Evolutionary conservation across 2,329 filamentous ascomycete species (phyloP).

Genomic region (Aureobasidium zeae): DNA sequence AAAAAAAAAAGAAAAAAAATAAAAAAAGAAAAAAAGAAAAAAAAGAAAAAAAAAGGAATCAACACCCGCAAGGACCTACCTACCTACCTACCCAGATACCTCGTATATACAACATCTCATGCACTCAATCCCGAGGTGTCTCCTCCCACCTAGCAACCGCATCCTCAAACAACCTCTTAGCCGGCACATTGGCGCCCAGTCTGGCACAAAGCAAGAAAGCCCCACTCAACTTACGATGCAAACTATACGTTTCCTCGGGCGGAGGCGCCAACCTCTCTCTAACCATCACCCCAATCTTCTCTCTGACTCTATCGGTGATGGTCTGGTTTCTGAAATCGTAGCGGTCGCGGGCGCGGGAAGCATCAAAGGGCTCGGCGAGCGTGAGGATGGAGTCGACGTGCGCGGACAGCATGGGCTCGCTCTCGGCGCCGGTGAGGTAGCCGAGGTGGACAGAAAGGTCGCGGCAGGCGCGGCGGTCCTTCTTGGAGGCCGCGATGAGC

Average conservation of each 20-base stretch:
- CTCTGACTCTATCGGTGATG: slow-evolving; percentile 86
- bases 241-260: slow-evolving; percentile 91
- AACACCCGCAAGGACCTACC: no score
- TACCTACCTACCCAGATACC: no score
- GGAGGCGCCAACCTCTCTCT: slow-evolving; percentile 79
- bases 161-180: slow-evolving; percentile 66
- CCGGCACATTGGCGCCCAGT: slow-evolving; percentile 72
- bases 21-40: no score
- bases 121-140: no score
- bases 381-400: slow-evolving; percentile 83
- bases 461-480: slow-evolving; percentile 55
- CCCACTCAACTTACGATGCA: slow-evolving; percentile 90
- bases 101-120: no score
- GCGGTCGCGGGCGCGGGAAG: slow-evolving; percentile 57
- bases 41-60: no score
- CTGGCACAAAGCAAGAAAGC: slow-evolving; percentile 87
- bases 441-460: slow-evolving; percentile 67
- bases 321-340: slow-evolving; percentile 95
- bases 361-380: slow-evolving; percentile 78
- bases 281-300: slow-evolving; percentile 86
- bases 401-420: slow-evolving; percentile 74
- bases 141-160: slow-evolving; percentile 30
- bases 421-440: slow-evolving; percentile 88
- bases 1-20: no score
- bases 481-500: slow-evolving; percentile 66